Evolutionary conservation across 169 alveolate genomes (phyloP), one percentile per base, ranked within the genome.

Genomic region (Plasmodium relictum): DNA sequence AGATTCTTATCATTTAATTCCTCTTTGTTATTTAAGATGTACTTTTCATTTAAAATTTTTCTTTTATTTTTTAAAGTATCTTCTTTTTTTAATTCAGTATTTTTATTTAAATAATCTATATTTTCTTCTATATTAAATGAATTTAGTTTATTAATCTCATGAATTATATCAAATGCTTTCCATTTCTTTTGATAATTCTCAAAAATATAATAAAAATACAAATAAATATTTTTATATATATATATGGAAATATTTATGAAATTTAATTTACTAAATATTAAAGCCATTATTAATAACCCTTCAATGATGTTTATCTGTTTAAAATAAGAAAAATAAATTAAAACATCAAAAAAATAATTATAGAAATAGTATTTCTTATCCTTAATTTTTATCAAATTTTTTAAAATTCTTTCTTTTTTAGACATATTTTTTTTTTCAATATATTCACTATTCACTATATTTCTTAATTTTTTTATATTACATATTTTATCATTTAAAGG

Each of bases 341-440:
- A 52, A 14, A 83, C 91, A 59, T 83, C 91, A 45, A 83, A 83
- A 83, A 83, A 83, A 52, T 83, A 83, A 62, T 83, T 83, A 61
- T 83, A 83, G 24, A 69, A 68, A 22, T 83, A 68, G 41, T 68
- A 83, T 54, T 66, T 83, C 24, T 68, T 83, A 83, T 83, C 83
- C 45, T 83, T 68, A 7, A 69, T 39, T 41, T 83, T 41, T 24
- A 44, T 68, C 20, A 68, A 59, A 6, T 68, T 54, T 37, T 66
- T 83, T 26, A 83, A 61, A 26, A 83, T 68, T 68, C 69, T 83
- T 41, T 83, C 91, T 71, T 68, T 83, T 22, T 68, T 83, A 68
- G 41, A 24, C 41, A 83, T 16, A 68, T 83, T 83, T 56, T n/a
- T 66, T 58, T 68, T 68, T 41, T 83, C 83, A 68, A 66, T 59